A percentile compares a stretch with the other conserved stretches of the same genome.
Conservation (phyloP, 1,139 yeast species). For the Saccharomyces pastorianus region DNA sequence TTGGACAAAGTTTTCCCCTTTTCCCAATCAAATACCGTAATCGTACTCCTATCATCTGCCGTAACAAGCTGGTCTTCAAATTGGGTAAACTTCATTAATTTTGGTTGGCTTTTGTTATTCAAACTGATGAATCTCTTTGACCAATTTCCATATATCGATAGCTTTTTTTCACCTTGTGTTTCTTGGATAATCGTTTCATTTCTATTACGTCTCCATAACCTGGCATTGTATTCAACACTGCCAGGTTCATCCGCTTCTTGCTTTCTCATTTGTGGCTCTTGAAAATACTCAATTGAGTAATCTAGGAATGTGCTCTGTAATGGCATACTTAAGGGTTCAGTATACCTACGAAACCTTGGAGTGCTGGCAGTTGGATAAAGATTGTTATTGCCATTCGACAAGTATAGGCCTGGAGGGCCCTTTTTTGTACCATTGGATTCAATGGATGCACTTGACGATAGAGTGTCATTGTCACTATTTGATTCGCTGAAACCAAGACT, state of each 20-base stretch:
- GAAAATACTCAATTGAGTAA: constrained; percentile 87
- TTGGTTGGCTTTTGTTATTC: constrained; percentile 75
- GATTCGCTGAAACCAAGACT: constrained; percentile 19
- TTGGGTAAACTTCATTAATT: constrained; percentile 71
- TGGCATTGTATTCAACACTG: constrained; percentile 70
- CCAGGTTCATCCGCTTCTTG: constrained; percentile 91
- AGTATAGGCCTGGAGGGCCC: constrained; percentile 14
- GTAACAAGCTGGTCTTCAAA: constrained; percentile 79
- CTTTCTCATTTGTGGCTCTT: constrained; percentile 90
- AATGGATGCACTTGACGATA: neutral
- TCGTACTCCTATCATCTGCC: constrained; percentile 76
- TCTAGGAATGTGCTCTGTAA: constrained; percentile 71
- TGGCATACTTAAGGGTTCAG: constrained; percentile 38
- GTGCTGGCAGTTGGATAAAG: constrained; percentile 37
- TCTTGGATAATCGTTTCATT: constrained; percentile 80
- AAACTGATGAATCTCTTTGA: constrained; percentile 49
- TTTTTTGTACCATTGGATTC: neutral
- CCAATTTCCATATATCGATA: constrained; percentile 87
- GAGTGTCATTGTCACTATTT: constrained; percentile 8
- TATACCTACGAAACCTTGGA: constrained; percentile 35
- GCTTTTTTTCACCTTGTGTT: constrained; percentile 81
- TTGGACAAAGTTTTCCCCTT: constrained; percentile 47
- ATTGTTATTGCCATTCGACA: constrained; percentile 38
- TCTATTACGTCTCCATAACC: constrained; percentile 84
- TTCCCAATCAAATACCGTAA: constrained; percentile 89